A percentile compares a stretch with the other conserved stretches of the same genome.
Conservation (phyloP, 352 stramenopile species). For the Pythium rishiriense region DNA sequence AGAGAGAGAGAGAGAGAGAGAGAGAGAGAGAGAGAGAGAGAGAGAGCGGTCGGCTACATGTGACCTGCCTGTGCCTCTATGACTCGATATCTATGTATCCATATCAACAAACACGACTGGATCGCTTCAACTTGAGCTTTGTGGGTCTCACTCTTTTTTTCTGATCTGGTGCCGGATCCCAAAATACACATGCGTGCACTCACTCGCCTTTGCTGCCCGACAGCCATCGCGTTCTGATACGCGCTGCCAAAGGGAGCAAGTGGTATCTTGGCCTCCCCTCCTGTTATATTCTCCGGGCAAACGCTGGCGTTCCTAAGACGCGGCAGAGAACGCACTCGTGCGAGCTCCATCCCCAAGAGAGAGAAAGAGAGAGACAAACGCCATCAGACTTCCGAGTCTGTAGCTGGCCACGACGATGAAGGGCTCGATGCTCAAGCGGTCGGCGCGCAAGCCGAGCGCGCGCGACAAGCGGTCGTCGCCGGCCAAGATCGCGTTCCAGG, state of each 20-base stretch:
- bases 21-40: no score
- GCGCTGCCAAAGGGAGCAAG: no score
- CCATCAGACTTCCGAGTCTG: no score
- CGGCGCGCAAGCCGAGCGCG: constrained; percentile 20
- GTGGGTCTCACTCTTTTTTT: background rate
- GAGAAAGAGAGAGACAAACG: background rate
- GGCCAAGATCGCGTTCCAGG: constrained; percentile 58
- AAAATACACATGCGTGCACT: background rate
- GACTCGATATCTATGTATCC: constrained; percentile 13
- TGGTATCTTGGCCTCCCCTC: no score
- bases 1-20: no score
- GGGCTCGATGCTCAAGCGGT: constrained; percentile 33
- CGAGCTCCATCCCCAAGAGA: background rate
- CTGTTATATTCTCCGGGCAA: no score
- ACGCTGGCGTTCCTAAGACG: no score
- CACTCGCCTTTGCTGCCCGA: no score
- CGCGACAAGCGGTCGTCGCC: constrained; percentile 37
- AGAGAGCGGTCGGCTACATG: no score
- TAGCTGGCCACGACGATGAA: constrained; percentile 17
- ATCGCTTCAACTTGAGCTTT: background rate
- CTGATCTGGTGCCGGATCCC: background rate
- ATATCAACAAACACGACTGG: constrained; percentile 11
- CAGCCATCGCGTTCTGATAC: background rate
- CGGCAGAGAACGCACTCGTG: no score
- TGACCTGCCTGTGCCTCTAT: background rate